Evolutionary conservation across 2,329 filamentous ascomycete genomes (phyloP), one percentile per base, ranked within the genome.

Genomic region (Zymoseptoria brevis): DNA sequence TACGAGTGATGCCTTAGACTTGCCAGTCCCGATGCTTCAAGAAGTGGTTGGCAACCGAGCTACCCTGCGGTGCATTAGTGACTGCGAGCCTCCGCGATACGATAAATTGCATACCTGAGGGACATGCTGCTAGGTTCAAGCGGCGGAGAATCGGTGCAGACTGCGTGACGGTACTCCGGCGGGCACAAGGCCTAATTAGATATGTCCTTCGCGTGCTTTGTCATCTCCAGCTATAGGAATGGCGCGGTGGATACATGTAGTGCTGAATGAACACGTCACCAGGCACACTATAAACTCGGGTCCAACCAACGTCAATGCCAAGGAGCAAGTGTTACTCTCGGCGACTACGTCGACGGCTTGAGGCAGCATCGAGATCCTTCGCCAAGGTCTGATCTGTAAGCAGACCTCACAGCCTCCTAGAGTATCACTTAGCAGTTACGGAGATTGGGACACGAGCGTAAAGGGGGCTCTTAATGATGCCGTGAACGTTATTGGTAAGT

Each of bases 1-100:
- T 75, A 54, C 79, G 77, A 41, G 79, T 79, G 19, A 79, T 65
- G 58, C 71, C 73, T 13, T 72, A 70, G 58, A 75, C 53, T 6
- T 55, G 45, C 56, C 56, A 67, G n/a, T 49, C 41, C 7, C 57
- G 50, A 8, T 55, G 49, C 19, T 56, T 58, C 11, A 62, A 60
- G 62, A 67, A 67, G 19, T 60, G 53, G 13, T 57, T 56, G 45
- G 60, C 55, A n/a, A 69, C 62, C 8, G 63, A 57, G 29, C 58
- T 51, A 19, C 66, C 67, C 35, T 16, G 16, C 13, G 16, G 1
- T n/a, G 13, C 35, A 45, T 45, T 16, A 45, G 35, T 45, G 13
- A 16, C 35, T 13, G 35, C 13, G 35, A 16, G 11, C 16, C 35
- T n/a, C 13, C 35, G 35, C 7, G 16, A n/a, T 13, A n/a, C 16